A percentile compares a stretch with the other conserved stretches of the same genome.
phyloP scores from a whole-genome alignment of 1,284 basidiomycete species.

The Meripilus lineatus region DNA sequence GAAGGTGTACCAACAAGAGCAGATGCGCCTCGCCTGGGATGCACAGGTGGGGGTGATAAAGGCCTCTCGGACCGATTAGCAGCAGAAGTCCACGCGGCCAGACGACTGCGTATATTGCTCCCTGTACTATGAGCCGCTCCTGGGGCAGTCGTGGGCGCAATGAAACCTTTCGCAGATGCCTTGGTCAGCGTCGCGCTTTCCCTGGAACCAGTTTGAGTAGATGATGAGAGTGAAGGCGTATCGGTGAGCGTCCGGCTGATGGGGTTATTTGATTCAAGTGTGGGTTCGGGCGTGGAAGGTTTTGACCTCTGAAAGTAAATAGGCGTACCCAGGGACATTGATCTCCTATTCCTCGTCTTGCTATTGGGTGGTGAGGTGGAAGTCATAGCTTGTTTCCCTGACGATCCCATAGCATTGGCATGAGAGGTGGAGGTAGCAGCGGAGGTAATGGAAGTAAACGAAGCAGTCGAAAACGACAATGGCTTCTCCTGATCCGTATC shows the following conservation, averaged over 20 bases:
- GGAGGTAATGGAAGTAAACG: constrained; percentile 13
- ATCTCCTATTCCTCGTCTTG: constrained; percentile 50
- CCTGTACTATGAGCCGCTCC: constrained; percentile 32
- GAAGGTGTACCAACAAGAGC: constrained; percentile 17
- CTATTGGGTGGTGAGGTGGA: too few species aligned
- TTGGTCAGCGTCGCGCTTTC: constrained; percentile 37
- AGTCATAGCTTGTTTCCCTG: too few species aligned
- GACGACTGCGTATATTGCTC: constrained; percentile 42
- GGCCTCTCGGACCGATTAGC: constrained; percentile 14
- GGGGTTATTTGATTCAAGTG: constrained; percentile 9
- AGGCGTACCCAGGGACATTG: constrained; percentile 47
- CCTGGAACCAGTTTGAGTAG: constrained; percentile 12
- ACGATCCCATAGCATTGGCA: too few species aligned
- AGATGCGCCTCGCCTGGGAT: constrained; percentile 14
- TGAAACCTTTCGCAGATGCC: constrained; percentile 38
- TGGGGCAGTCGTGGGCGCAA: constrained; percentile 29
- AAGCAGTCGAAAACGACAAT: constrained; percentile 15
- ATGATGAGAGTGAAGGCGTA: constrained; percentile 4
- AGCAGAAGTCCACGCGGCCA: constrained; percentile 45
- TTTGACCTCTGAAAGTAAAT: constrained; percentile 7
- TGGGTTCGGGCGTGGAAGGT: constrained; percentile 7
- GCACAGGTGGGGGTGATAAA: constrained; percentile 18
- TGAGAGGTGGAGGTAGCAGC: constrained; percentile 28
- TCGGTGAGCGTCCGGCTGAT: constrained; percentile 13
- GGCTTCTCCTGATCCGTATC: constrained; percentile 3